Conservation (phyloP, 2,329 filamentous ascomycete species). For the Cercospora sojina region DNA sequence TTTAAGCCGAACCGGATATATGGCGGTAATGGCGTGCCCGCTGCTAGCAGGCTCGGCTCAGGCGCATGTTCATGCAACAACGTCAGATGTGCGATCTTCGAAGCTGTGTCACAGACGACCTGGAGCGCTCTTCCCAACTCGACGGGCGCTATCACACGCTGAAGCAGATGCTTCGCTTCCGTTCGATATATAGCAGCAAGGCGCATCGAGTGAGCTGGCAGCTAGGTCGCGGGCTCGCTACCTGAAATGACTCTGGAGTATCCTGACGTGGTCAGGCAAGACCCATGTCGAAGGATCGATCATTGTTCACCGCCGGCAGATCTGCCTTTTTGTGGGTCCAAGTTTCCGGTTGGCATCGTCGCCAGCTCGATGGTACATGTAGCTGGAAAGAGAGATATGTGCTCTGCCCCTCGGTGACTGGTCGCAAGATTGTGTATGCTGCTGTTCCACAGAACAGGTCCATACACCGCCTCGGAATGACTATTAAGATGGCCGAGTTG, state of each 20-base stretch:
- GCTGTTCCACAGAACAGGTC: not conserved
- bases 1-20: not conserved
- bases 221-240: not conserved
- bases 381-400: not conserved
- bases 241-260: not conserved
- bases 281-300: not conserved
- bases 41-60: not conserved
- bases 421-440: not conserved
- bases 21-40: not conserved
- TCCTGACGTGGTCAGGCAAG: not conserved
- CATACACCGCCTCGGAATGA: not conserved
- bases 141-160: not conserved
- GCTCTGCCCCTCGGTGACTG: not conserved
- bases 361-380: not conserved
- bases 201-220: not conserved
- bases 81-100: not conserved
- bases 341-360: not conserved
- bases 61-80: not conserved
- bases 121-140: not conserved
- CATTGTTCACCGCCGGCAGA: not conserved
- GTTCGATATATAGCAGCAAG: not conserved
- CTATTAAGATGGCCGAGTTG: not conserved
- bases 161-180: not conserved
- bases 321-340: not conserved
- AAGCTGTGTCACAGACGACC: not conserved